These are phyloP conservation scores for Canna indica DNA, from an alignment of 176 grass and related monocot species.

Conservation along the genomic window DNA sequence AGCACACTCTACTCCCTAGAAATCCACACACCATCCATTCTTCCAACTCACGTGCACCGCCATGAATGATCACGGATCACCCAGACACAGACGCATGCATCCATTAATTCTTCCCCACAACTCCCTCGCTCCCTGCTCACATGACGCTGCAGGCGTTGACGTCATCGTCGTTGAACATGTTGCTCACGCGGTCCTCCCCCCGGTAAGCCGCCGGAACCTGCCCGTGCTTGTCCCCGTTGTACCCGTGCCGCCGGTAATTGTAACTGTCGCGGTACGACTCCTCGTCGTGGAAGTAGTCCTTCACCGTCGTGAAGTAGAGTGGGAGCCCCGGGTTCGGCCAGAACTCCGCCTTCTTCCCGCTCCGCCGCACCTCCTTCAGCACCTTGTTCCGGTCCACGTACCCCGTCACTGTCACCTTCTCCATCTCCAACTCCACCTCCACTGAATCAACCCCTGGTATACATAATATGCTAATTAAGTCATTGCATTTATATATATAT, in stretches of 20 bases:
- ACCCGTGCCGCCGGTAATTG: slow-evolving; percentile 75
- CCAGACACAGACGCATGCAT: no score
- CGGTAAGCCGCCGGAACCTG: slow-evolving; percentile 38
- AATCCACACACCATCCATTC: not conserved
- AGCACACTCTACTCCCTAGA: not conserved
- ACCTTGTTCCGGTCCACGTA: slow-evolving; percentile 57
- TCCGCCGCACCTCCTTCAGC: slow-evolving; percentile 80
- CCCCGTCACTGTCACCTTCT: slow-evolving; percentile 81
- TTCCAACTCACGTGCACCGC: no score
- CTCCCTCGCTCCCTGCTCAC: slow-evolving; percentile 25
- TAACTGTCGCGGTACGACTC: slow-evolving; percentile 68
- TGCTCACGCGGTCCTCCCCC: slow-evolving; percentile 66
- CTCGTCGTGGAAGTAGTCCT: slow-evolving; percentile 66
- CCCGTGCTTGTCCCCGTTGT: slow-evolving; percentile 72
- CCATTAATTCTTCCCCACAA: no score
- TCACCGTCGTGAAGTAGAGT: slow-evolving; percentile 54
- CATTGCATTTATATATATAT: not conserved
- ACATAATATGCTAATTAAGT: no score
- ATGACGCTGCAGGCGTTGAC: slow-evolving; percentile 62
- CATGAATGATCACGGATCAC: no score
- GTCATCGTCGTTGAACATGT: slow-evolving; percentile 72
- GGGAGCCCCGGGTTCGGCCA: slow-evolving; percentile 56
- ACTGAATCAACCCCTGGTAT: slow-evolving; percentile 50
- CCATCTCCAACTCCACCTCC: slow-evolving; percentile 53
- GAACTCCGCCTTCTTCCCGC: slow-evolving; percentile 81